Percentiles rank a stretch among this genome's conserved stretches.
Evolutionary conservation across 2,329 filamentous ascomycete species (phyloP).

Genomic region (Chaetomium sp.): DNA sequence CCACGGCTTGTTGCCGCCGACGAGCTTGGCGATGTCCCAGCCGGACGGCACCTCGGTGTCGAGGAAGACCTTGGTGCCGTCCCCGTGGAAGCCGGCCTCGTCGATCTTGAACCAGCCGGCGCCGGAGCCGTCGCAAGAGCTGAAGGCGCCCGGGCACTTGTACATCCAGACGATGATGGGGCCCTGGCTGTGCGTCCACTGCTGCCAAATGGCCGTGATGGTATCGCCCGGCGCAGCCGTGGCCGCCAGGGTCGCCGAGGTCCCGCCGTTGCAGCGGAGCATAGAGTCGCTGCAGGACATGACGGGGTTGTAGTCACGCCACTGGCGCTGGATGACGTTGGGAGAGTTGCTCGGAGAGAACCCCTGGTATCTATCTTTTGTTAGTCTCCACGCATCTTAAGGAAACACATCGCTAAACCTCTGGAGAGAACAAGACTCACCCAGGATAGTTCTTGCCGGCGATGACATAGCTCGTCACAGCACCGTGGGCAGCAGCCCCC

Average conservation of each 20-base stretch:
- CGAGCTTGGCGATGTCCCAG: slow-evolving; percentile 21
- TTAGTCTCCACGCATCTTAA: neutral
- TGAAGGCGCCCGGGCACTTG: slow-evolving; percentile 54
- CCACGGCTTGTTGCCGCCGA: slow-evolving; percentile 43
- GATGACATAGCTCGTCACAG: slow-evolving; percentile 39
- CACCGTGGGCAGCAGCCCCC: slow-evolving; percentile 42
- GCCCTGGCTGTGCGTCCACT: slow-evolving; percentile 62
- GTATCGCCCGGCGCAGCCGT: slow-evolving; percentile 51
- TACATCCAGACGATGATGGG: slow-evolving; percentile 62
- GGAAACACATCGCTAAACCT: neutral
- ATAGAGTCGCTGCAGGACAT: slow-evolving; percentile 49
- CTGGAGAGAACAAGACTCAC: neutral
- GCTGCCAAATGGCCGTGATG: slow-evolving; percentile 54
- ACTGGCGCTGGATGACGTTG: slow-evolving; percentile 58
- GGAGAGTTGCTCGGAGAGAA: slow-evolving; percentile 52
- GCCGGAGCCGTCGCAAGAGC: slow-evolving; percentile 53
- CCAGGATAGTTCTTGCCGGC: slow-evolving; percentile 37
- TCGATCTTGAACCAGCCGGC: slow-evolving; percentile 63
- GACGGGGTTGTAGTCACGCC: slow-evolving; percentile 60
- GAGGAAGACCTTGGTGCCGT: slow-evolving; percentile 25
- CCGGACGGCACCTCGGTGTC: slow-evolving; percentile 18
- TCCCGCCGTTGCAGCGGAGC: slow-evolving; percentile 60
- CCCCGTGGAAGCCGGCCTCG: slow-evolving; percentile 46
- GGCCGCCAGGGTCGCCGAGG: slow-evolving; percentile 49
- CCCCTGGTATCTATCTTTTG: slow-evolving; percentile 39